Evolutionary conservation across 2,329 filamentous ascomycete species (phyloP).

Genomic region (Trichoderma breve): DNA sequence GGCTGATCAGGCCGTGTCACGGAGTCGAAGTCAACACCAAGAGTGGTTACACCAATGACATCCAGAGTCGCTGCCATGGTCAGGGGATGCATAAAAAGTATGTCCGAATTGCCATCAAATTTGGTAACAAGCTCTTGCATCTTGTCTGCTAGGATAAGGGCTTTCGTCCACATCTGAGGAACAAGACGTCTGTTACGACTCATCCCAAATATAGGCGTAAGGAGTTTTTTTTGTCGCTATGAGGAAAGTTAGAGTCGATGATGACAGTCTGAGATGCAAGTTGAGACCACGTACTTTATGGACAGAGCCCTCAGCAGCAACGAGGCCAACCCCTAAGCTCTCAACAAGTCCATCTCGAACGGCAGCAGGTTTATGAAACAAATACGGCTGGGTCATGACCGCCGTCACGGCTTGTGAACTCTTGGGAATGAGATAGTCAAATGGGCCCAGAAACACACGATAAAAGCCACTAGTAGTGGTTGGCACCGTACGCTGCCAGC

Average conservation of each 20-base stretch:
- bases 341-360: neutral
- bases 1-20: neutral
- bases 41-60: slow-evolving; percentile 4
- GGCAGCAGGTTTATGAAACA: neutral
- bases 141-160: neutral
- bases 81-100: neutral
- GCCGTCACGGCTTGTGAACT: neutral
- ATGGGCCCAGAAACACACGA: slow-evolving; percentile 9
- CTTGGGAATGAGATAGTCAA: slow-evolving; percentile 2
- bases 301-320: neutral
- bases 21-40: slow-evolving; percentile 10
- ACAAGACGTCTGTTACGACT: neutral
- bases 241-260: neutral
- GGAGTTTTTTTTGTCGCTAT: slow-evolving; percentile 11
- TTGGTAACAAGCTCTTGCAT: neutral
- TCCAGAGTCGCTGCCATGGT: slow-evolving; percentile 7
- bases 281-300: neutral
- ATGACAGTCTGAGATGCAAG: neutral
- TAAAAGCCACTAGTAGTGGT: neutral
- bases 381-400: neutral
- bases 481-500: neutral
- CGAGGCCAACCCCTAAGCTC: neutral
- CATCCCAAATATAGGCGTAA: slow-evolving; percentile 1
- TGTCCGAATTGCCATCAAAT: neutral
- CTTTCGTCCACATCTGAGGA: slow-evolving; percentile 8